phyloP scores from a whole-genome alignment of 2,329 filamentous ascomycete species.

The Aspergillus sp. region DNA sequence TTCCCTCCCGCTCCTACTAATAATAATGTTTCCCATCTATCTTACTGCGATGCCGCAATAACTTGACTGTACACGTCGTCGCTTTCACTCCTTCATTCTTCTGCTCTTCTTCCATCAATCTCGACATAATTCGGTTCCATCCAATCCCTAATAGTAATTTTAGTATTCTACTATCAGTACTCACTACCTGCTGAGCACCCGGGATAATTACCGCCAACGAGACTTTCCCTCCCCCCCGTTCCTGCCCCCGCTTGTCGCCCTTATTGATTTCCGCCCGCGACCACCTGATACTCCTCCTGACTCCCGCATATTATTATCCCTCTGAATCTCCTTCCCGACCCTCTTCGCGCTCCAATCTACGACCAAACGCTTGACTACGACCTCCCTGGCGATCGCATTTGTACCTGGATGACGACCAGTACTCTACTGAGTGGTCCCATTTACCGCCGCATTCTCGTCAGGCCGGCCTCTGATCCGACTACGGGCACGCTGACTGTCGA shows the following conservation, averaged over 20 bases:
- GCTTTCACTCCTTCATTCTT: not conserved
- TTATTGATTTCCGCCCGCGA: not conserved
- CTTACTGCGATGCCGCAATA: not conserved
- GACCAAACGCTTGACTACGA: not conserved
- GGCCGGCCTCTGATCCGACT: slow-evolving; percentile 23
- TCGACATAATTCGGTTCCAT: too few relatives aligned
- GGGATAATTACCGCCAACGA: not conserved
- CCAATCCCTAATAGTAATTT: not conserved
- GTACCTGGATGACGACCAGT: slow-evolving; percentile 29
- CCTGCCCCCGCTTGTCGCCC: slow-evolving; percentile 3
- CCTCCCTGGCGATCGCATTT: not conserved
- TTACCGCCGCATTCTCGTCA: slow-evolving; percentile 8
- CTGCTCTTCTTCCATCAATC: not conserved
- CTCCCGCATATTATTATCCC: not conserved
- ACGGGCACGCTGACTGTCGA: slow-evolving; percentile 33
- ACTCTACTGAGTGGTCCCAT: slow-evolving; percentile 13
- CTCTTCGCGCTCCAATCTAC: not conserved
- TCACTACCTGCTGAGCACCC: not conserved
- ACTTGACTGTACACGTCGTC: not conserved
- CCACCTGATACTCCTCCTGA: slow-evolving; percentile 1
- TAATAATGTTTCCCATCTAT: not conserved
- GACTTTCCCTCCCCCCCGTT: not conserved
- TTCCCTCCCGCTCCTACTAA: not conserved
- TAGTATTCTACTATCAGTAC: too few relatives aligned
- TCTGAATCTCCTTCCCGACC: not conserved